Conservation (phyloP, 2,329 filamentous ascomycete species). For the Aspergillus pseudonomiae region DNA sequence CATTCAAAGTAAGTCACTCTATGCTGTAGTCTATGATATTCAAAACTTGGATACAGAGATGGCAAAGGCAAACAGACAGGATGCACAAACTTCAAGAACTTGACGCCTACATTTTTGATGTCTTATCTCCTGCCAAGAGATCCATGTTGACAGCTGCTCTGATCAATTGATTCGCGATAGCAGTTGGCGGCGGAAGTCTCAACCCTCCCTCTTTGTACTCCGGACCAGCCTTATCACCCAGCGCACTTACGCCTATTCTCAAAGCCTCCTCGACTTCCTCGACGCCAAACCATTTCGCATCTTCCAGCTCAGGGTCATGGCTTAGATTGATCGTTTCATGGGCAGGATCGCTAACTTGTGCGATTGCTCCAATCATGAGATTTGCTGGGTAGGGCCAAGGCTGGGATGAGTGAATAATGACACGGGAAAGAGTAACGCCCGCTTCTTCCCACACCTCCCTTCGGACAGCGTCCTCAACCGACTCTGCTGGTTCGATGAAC, state of each 20-base stretch:
- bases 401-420: slow-evolving; percentile 81
- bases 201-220: slow-evolving; percentile 77
- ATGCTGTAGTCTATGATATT: slow-evolving; percentile 7
- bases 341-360: slow-evolving; percentile 72
- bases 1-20: neutral
- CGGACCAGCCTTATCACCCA: slow-evolving; percentile 66
- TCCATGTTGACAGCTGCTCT: slow-evolving; percentile 72
- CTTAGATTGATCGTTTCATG: slow-evolving; percentile 81
- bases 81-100: neutral
- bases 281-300: slow-evolving; percentile 83
- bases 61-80: neutral
- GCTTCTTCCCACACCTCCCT: slow-evolving; percentile 87
- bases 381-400: slow-evolving; percentile 87
- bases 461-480: slow-evolving; percentile 79
- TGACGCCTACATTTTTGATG: slow-evolving; percentile 45
- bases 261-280: slow-evolving; percentile 81
- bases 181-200: slow-evolving; percentile 79
- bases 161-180: slow-evolving; percentile 90
- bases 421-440: slow-evolving; percentile 73
- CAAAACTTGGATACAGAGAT: slow-evolving; percentile 1
- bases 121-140: slow-evolving; percentile 62
- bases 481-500: slow-evolving; percentile 84
- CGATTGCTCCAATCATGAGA: slow-evolving; percentile 85
- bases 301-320: slow-evolving; percentile 88
- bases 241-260: slow-evolving; percentile 63